These are phyloP conservation scores for Gaeumannomyces sp. DNA, from an alignment of 2,329 filamentous ascomycete genomes.

Conservation along the genomic window DNA sequence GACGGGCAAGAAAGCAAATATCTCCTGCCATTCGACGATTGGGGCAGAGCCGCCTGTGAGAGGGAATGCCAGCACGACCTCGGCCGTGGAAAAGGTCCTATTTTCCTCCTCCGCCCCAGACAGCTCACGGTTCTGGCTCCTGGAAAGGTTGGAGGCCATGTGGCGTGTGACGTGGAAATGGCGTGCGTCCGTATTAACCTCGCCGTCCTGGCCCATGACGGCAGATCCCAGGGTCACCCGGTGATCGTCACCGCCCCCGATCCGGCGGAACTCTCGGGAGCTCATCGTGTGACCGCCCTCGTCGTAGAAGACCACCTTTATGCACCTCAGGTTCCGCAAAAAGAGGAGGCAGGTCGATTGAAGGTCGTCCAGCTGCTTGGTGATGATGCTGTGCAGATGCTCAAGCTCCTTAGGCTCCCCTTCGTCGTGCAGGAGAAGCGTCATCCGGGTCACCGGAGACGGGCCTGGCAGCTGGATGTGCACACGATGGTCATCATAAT, in stretches of 20 bases:
- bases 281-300: constrained; percentile 10
- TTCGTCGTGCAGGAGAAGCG: constrained; percentile 28
- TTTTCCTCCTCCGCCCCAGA: constrained; percentile 20
- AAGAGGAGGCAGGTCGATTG: constrained; percentile 36
- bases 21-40: constrained; percentile 30
- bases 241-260: constrained; percentile 10
- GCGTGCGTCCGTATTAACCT: constrained; percentile 10
- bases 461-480: background rate
- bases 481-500: constrained; percentile 5
- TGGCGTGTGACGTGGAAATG: constrained; percentile 26
- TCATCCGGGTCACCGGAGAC: constrained; percentile 29
- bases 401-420: constrained; percentile 15
- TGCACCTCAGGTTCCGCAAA: constrained; percentile 30
- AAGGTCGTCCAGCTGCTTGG: constrained; percentile 30
- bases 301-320: constrained; percentile 26
- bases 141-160: constrained; percentile 22
- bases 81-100: constrained; percentile 20
- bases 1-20: constrained; percentile 43
- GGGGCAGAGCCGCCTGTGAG: constrained; percentile 26
- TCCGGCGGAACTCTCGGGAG: background rate
- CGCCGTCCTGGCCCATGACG: background rate
- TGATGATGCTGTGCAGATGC: constrained; percentile 21
- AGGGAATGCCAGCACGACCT: constrained; percentile 42
- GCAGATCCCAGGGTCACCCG: constrained; percentile 13
- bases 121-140: constrained; percentile 29